These are phyloP conservation scores for Oryza longistaminata DNA, from an alignment of 176 grass and related monocot genomes.

Conservation along the genomic window DNA sequence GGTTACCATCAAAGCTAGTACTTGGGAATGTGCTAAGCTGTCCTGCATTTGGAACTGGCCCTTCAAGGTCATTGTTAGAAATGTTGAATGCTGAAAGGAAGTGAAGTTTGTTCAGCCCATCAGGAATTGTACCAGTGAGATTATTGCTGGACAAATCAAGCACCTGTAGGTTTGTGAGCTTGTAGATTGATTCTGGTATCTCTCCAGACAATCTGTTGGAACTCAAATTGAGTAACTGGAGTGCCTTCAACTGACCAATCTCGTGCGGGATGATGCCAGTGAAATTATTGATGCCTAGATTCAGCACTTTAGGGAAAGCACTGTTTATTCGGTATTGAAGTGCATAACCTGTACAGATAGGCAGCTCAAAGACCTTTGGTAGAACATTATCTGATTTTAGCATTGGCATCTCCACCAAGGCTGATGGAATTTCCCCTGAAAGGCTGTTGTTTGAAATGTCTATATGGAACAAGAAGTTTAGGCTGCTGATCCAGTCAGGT, in stretches of 20 bases:
- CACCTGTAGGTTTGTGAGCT: constrained; percentile 1
- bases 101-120: neutral
- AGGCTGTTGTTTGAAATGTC: constrained; percentile 41
- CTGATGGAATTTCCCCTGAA: constrained; percentile 19
- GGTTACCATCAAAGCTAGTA: constrained; percentile 35
- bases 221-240: neutral
- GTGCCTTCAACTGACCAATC: too few relatives aligned
- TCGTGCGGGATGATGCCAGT: too few relatives aligned
- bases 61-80: constrained; percentile 42
- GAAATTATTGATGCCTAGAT: too few relatives aligned
- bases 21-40: constrained; percentile 29
- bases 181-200: neutral
- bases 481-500: constrained; percentile 26
- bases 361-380: neutral
- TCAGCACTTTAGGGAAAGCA: too few relatives aligned
- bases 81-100: constrained; percentile 34
- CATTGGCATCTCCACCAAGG: constrained; percentile 17
- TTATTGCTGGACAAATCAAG: neutral
- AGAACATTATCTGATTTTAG: neutral
- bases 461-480: constrained; percentile 2
- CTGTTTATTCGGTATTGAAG: neutral
- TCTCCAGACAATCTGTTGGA: neutral
- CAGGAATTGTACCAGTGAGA: neutral
- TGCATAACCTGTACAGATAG: neutral
- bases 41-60: constrained; percentile 29